Base-by-base conservation (phyloP, 768 basidiomycete species). In the Xerocomellus intermedius region DNA sequence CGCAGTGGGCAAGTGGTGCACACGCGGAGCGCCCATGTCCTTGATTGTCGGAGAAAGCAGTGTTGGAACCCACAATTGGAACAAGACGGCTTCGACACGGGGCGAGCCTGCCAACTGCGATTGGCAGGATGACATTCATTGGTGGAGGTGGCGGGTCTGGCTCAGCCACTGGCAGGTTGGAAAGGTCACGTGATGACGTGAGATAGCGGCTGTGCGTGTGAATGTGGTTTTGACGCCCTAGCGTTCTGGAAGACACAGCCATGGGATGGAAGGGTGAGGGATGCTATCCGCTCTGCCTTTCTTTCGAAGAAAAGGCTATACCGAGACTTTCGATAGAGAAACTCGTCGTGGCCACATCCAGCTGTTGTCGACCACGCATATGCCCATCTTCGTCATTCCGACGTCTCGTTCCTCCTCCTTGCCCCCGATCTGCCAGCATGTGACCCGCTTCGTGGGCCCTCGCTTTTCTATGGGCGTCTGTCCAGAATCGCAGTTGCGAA, bases 231-330 rank as follows among this genome's bases (percentile, higher is more conserved):
- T 36, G 41, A 4, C 44, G 45, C 12, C 52, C 14, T 28, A 22
- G 17, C 12, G 32, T 62, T 59, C 60, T 52, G 48, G 57, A 66
- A 65, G 24, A 50, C 64, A 65, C 64, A 45, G 64, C 64, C 54
- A 19, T 38, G 14, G 10, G 14, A 50, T 50, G 50, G 41, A 50
- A 43, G 36, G 24, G 6, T 4, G 36, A 36, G 13, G n/a, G 4
- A 36, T 17, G 17, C 58, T 52, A 36, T 52, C 16, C 38, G 7
- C 47, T n/a, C 42, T 22, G 38, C 33, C 22, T 21, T 19, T 48
- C 21, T 50, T 14, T 39, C 44, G 45, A 37, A 50, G 2, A 22
- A 30, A 30, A 38, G 54, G 64, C 64, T 44, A 48, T 65, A 21
- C 58, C 17, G 12, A 0, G 16, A 10, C 41, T 14, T 65, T 65